Base-by-base conservation (phyloP, 2,329 filamentous ascomycete genomes). In the Kalmusia sp. region DNA sequence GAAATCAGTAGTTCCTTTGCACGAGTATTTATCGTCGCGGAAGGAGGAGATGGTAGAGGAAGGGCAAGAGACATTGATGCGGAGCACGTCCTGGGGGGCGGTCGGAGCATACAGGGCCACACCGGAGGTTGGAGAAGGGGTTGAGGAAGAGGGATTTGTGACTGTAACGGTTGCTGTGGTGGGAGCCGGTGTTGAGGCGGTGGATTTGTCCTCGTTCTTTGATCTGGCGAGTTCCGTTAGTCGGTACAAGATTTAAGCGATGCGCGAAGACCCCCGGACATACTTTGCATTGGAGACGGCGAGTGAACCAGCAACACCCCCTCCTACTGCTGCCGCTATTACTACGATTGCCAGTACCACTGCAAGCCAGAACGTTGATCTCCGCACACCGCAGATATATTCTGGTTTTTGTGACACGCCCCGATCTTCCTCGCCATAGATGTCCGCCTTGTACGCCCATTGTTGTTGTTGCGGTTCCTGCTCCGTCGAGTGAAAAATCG, bases 281-380 rank as follows among this genome's bases (percentile, higher is more conserved):
- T 50, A 57, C 54, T 21, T 51, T 3, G 49, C 37, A 21, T 50
- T 43, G 8, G 39, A 39, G 5, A 57, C 54, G 6, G 54, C 54
- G 28, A 53, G 6, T 7, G 49, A 44, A 4, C 54, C 54, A 5
- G 45, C 50, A 8, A 56, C 54, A 35, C 49, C 48, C 9, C 54
- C 54, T 8, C 50, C 50, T 3, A 57, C 37, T 7, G 46, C 45
- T 15, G 41, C 54, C 12, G 34, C 46, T 24, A 49, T 17, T 2
- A 49, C 37, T 12, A 40, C 46, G 9, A 49, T 15, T 17, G 24
- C 46, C 9, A 49, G 19, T 31, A 49, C 40, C 5, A 49, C 25
- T 12, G 46, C 25, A 6, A 49, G 24, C 46, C 46, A 49, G 25
- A 49, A 49, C 2, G 46, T 49, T 15, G 46, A 40, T 31, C 46